Conservation (phyloP, 139 green algal genomes). For the Limnomonas spitsbergensis region DNA sequence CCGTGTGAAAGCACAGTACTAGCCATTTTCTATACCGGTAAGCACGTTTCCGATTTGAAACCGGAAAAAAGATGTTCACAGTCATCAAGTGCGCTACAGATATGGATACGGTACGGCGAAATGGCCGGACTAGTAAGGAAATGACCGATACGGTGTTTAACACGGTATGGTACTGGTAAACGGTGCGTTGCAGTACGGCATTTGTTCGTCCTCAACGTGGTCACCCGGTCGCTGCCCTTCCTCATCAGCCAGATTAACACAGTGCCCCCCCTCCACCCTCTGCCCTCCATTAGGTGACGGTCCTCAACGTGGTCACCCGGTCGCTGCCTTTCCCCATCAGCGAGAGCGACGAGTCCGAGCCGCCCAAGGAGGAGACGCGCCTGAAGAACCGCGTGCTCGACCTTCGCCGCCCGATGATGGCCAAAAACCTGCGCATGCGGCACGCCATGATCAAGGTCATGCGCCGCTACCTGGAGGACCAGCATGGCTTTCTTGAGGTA, state of each 20-base stretch:
- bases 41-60: no score
- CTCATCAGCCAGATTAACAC: constrained; percentile 66
- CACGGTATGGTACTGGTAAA: no score
- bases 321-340: constrained; percentile 86
- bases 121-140: no score
- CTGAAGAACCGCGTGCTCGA: constrained; percentile 84
- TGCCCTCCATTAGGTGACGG: constrained; percentile 45
- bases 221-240: constrained; percentile 82
- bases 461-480: not conserved
- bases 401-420: constrained; percentile 84
- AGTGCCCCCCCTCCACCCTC: no score
- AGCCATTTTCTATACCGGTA: no score
- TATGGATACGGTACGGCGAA: no score
- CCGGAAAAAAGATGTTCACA: no score
- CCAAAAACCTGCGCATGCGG: constrained; percentile 80
- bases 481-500: constrained; percentile 8
- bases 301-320: constrained; percentile 82
- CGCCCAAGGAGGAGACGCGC: constrained; percentile 78
- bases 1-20: no score
- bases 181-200: no score
- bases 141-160: no score
- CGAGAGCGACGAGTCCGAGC: constrained; percentile 53
- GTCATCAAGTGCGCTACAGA: no score
- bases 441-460: constrained; percentile 63
- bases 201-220: constrained; percentile 81